Evolutionary conservation across 257 asterid species (phyloP).

Genomic region (Jacaranda mimosifolia): DNA sequence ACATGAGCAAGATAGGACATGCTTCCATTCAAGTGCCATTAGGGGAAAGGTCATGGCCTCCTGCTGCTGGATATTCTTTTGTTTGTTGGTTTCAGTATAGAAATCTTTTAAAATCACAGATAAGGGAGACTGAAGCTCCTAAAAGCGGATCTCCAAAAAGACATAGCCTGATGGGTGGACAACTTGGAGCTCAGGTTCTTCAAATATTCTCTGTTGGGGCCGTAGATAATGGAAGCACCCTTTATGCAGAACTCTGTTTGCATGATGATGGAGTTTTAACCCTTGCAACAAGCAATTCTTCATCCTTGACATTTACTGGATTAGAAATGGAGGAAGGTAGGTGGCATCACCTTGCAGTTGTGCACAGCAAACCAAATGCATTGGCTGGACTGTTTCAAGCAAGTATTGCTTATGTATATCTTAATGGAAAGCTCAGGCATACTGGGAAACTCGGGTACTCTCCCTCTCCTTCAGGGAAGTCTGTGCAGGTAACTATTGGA

Average conservation of each 20-base stretch:
- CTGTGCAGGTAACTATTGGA: constrained; percentile 94
- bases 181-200: constrained; percentile 66
- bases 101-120: constrained; percentile 71
- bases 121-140: constrained; percentile 73
- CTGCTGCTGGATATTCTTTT: constrained; percentile 99
- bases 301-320: constrained; percentile 88
- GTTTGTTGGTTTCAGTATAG: constrained; percentile 96
- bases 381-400: constrained; percentile 99
- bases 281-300: constrained; percentile 93
- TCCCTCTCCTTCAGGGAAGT: constrained; percentile 92
- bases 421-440: constrained; percentile 91
- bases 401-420: constrained; percentile 92
- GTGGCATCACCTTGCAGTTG: constrained; percentile 99
- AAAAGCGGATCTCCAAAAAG: constrained; percentile 62
- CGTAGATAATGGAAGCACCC: constrained; percentile 71
- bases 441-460: constrained; percentile 98
- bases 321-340: constrained; percentile 95
- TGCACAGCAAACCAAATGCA: constrained; percentile 99
- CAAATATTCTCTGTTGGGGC: constrained; percentile 92
- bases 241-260: constrained; percentile 87
- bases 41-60: constrained; percentile 99
- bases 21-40: constrained; percentile 97
- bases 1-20: constrained; percentile 93
- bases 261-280: constrained; percentile 91
- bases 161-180: constrained; percentile 59